Evolutionary conservation across 148 eudicot genomes (phyloP), one percentile per base, ranked within the genome.

Genomic region (Selenicereus undatus): DNA sequence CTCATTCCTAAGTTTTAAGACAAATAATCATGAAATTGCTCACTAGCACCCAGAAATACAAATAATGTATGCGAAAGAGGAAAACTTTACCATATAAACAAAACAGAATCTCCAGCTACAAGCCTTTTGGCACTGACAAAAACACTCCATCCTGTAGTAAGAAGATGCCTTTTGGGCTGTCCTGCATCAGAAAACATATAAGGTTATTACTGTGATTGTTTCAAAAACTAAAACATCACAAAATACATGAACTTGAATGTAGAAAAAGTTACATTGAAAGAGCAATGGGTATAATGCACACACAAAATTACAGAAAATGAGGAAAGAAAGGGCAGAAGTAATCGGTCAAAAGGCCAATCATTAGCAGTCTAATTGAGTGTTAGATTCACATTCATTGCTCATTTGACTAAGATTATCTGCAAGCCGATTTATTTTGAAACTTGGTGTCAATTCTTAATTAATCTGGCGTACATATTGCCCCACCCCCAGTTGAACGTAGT

Each of bases 111-210:
- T 76, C 99, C 99, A 70, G 99, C 98, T 77, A 94, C 90, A 83
- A 96, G 99, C 84, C 98, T 88, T 83, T 96, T 96, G 71, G 99
- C 99, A 91, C 99, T 96, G 87, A 96, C 99, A 89, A 96, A 96
- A 60, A 96, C 97, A 82, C 99, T 96, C 99, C 99, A 96, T 75
- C 99, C 99, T 74, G 99, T 96, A 71, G 99, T 96, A 68, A 96
- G 95, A 81, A 96, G 89, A 88, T 96, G 99, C 75, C 99, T 90
- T 88, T 96, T 96, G 50, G 99, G 99, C 91, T 96, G 99, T 82
- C 99, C 99, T 96, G 95, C 86, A 88, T 81, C 76, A 78, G 79
- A 80, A 75, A 78, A 82, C 60, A 80, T 18, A 74, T 73, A 50
- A 78, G 50, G 74, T 79, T 80, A 60, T 74, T 74, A 66, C 35